These are phyloP conservation scores for Zymoseptoria crescenta DNA, from an alignment of 2,329 filamentous ascomycete genomes.

Conservation along the genomic window DNA sequence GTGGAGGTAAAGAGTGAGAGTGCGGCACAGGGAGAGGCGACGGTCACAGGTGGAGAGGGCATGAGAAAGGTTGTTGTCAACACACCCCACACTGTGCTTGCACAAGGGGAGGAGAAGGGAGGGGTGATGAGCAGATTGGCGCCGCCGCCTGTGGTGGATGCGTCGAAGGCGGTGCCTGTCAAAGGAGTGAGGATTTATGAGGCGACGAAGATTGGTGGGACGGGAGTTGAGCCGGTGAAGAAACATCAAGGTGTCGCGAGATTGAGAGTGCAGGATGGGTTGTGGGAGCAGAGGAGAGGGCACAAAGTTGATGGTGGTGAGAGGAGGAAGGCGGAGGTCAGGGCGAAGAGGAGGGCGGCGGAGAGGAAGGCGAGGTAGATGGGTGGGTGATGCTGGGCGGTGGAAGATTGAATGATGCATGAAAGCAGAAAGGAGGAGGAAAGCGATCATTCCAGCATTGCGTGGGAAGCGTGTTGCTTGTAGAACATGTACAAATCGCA, in stretches of 20 bases:
- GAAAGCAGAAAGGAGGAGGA: no score
- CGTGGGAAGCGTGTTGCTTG: no score
- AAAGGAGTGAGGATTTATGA: slow-evolving; percentile 60
- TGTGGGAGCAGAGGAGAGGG: slow-evolving; percentile 85
- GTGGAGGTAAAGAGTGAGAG: slow-evolving; percentile 40
- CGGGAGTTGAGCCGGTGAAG: slow-evolving; percentile 62
- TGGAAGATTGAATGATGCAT: no score
- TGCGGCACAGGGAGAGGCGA: slow-evolving; percentile 29
- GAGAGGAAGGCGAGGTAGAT: neutral
- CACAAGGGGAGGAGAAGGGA: slow-evolving; percentile 20
- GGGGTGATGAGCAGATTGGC: slow-evolving; percentile 19
- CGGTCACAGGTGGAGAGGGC: slow-evolving; percentile 47
- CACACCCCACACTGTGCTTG: slow-evolving; percentile 36
- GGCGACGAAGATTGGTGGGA: slow-evolving; percentile 64
- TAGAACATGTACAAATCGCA: no score
- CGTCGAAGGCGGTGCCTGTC: slow-evolving; percentile 38
- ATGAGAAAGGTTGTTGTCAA: slow-evolving; percentile 55
- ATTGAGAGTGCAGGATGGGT: slow-evolving; percentile 69
- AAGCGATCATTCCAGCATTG: no score
- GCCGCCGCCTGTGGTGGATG: slow-evolving; percentile 28
- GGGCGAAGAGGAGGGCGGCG: neutral
- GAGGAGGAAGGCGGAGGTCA: neutral
- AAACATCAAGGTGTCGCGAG: slow-evolving; percentile 53
- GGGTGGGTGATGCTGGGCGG: no score
- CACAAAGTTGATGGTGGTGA: neutral